phyloP scores from a whole-genome alignment of 257 asterid species.

The Solanum chiquidenum region DNA sequence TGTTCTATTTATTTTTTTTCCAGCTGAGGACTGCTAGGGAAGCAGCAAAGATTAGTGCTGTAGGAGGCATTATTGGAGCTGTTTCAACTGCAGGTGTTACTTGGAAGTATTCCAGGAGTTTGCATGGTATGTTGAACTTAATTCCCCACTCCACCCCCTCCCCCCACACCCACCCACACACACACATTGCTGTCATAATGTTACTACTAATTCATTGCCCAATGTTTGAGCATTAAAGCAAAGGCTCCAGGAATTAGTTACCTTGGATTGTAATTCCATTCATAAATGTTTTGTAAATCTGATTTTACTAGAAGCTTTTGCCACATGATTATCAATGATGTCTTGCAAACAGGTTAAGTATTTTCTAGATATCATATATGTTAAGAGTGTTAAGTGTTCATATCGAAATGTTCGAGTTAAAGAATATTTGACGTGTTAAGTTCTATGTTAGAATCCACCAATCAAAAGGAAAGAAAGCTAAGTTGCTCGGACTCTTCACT shows the following conservation, averaged over 20 bases:
- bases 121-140: conserved; percentile 46
- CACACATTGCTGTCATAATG: neutral
- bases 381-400: neutral
- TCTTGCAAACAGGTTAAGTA: neutral
- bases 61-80: conserved; percentile 75
- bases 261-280: neutral
- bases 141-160: neutral
- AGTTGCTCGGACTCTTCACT: too few relatives aligned
- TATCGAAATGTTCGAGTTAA: neutral
- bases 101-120: conserved; percentile 84
- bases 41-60: conserved; percentile 54
- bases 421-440: neutral
- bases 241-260: neutral
- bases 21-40: conserved; percentile 83
- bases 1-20: neutral
- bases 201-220: neutral
- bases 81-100: conserved; percentile 63
- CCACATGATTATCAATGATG: neutral
- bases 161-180: too few relatives aligned
- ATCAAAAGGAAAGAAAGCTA: neutral
- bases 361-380: neutral
- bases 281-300: neutral
- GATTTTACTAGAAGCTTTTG: neutral
- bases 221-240: neutral
- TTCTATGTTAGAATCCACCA: neutral